A percentile compares a stretch with the other conserved stretches of the same genome.
These are phyloP conservation scores for Rhodamnia rubescens DNA, from an alignment of 345 rosid species.

Conservation along the genomic window DNA sequence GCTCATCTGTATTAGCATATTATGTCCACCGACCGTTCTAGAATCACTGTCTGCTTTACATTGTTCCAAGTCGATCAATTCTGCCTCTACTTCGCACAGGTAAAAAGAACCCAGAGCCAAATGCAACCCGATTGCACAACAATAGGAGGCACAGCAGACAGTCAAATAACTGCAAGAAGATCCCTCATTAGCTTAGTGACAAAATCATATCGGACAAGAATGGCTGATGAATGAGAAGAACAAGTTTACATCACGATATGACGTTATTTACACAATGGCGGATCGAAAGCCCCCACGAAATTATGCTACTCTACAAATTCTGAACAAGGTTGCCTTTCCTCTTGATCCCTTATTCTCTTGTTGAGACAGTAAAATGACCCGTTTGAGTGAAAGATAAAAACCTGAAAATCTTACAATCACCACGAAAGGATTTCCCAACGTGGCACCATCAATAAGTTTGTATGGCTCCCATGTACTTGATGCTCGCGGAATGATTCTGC, in stretches of 20 bases:
- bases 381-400: neutral
- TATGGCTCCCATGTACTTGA: neutral
- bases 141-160: neutral
- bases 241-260: slow-evolving; percentile 16
- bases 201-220: neutral
- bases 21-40: neutral
- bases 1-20: neutral
- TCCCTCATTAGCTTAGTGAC: neutral
- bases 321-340: neutral
- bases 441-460: neutral
- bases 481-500: neutral
- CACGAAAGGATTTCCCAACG: neutral
- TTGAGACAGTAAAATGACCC: neutral
- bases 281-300: slow-evolving; percentile 8
- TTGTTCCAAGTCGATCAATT: neutral
- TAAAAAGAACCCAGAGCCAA: neutral
- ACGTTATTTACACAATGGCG: slow-evolving; percentile 8
- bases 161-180: neutral
- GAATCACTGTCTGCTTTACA: neutral
- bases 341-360: slow-evolving; percentile 10
- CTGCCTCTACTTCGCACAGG: neutral
- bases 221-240: slow-evolving; percentile 23
- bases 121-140: neutral
- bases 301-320: slow-evolving; percentile 15
- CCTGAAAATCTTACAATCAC: neutral